These are phyloP conservation scores for Alnus rubra DNA, from an alignment of 306 rosid genomes.

Conservation along the genomic window DNA sequence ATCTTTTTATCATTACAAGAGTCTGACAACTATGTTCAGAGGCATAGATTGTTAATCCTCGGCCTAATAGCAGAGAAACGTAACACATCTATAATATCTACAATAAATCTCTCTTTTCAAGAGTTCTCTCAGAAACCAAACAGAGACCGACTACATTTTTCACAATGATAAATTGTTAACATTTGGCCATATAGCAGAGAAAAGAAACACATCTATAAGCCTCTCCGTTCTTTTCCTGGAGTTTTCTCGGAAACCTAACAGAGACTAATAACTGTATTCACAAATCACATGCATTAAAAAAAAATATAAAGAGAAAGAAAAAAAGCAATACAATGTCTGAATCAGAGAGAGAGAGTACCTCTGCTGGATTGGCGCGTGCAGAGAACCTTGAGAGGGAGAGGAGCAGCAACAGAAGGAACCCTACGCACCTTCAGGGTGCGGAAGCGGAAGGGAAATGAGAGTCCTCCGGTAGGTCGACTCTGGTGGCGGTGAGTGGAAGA, in stretches of 20 bases:
- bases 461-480: neutral
- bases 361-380: constrained; percentile 36
- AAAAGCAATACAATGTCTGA: neutral
- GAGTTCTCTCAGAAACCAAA: neutral
- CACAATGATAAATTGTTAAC: neutral
- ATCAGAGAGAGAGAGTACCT: constrained; percentile 37
- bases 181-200: neutral
- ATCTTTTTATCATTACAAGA: too few species aligned
- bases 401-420: constrained; percentile 35
- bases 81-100: neutral
- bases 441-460: constrained; percentile 40
- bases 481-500: constrained; percentile 12
- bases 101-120: neutral
- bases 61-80: neutral
- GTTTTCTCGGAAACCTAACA: neutral
- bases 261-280: too few species aligned
- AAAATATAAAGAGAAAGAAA: neutral
- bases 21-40: too few species aligned
- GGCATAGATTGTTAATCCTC: neutral
- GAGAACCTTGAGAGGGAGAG: constrained; percentile 36
- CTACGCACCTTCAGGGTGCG: constrained; percentile 23
- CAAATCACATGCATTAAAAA: neutral
- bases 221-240: neutral
- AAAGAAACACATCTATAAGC: neutral
- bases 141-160: too few species aligned